A percentile compares a stretch with the other conserved stretches of the same genome.
Conservation (phyloP, 306 rosid genomes). For the Glycine latifolia region DNA sequence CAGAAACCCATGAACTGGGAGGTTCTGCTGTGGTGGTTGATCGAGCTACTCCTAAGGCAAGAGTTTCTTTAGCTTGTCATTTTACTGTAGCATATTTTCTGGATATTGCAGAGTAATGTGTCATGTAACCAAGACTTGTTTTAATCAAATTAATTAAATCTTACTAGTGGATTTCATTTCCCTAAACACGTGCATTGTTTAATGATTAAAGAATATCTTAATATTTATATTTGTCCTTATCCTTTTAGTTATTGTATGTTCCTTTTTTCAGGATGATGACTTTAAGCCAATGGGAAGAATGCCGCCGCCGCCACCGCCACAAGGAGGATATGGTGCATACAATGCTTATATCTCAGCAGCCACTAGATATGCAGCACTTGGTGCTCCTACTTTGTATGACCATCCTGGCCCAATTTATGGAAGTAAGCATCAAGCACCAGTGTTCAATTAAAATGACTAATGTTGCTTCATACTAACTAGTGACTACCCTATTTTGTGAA, state of each 20-base stretch:
- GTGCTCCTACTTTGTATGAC: conserved; percentile 95
- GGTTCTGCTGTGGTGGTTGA: conserved; percentile 95
- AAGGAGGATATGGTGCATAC: conserved; percentile 96
- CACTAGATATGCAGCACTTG: conserved; percentile 96
- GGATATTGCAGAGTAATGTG: conserved; percentile 14
- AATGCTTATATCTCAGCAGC: conserved; percentile 94
- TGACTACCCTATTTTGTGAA: conserved; percentile 42
- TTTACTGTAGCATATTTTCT: conserved; percentile 11
- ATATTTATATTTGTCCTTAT: conserved; percentile 2
- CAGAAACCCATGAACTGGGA: conserved; percentile 89
- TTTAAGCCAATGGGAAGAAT: conserved; percentile 79
- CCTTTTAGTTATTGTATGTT: conserved; percentile 5
- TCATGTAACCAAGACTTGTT: neutral
- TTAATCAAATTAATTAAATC: conserved; percentile 16
- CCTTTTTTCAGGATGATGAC: conserved; percentile 85
- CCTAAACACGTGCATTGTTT: conserved; percentile 8
- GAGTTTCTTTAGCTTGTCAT: conserved; percentile 44
- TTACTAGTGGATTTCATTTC: conserved; percentile 18
- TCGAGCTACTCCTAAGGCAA: conserved; percentile 97
- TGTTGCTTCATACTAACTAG: conserved; percentile 38
- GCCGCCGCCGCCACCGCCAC: conserved; percentile 60
- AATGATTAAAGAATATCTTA: neutral
- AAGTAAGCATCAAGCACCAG: conserved; percentile 62
- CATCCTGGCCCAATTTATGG: conserved; percentile 86
- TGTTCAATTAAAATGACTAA: conserved; percentile 33